Evolutionary conservation across 192 early-diverging fungal genomes (phyloP).

Genomic region (Backusella tarrabulga): DNA sequence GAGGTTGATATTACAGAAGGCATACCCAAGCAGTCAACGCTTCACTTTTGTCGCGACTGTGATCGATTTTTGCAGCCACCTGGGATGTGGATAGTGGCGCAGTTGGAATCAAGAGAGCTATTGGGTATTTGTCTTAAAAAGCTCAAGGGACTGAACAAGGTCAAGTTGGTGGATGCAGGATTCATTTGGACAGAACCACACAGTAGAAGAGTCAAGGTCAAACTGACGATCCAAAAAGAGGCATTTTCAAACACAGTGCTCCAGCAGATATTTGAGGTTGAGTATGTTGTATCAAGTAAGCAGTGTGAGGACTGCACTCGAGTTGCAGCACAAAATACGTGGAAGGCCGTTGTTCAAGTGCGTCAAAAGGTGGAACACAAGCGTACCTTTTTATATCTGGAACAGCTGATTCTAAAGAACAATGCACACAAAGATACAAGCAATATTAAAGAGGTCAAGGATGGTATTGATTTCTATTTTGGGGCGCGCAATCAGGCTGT

Average conservation of each 20-base stretch:
- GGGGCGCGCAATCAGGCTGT: conserved; percentile 84
- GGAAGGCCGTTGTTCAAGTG: conserved; percentile 97
- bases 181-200: conserved; percentile 97
- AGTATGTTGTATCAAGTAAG: conserved; percentile 88
- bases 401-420: conserved; percentile 98
- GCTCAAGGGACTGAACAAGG: conserved; percentile 87
- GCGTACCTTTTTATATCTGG: conserved; percentile 96
- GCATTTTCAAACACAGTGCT: conserved; percentile 92
- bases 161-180: conserved; percentile 93
- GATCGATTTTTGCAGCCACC: conserved; percentile 97
- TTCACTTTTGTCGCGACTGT: conserved; percentile 96
- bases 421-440: conserved; percentile 95
- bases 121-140: conserved; percentile 91
- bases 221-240: conserved; percentile 99
- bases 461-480: conserved; percentile 98
- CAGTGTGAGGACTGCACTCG: conserved; percentile 95
- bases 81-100: conserved; percentile 82
- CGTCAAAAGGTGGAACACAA: conserved; percentile 98
- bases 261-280: conserved; percentile 95
- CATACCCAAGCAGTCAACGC: conserved; percentile 95
- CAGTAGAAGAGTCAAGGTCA: conserved; percentile 91
- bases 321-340: conserved; percentile 96
- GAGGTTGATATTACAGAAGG: conserved; percentile 99
- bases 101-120: conserved; percentile 88
- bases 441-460: conserved; percentile 96